phyloP scores from a whole-genome alignment of 345 rosid genomes.

The Camelina laxa region DNA sequence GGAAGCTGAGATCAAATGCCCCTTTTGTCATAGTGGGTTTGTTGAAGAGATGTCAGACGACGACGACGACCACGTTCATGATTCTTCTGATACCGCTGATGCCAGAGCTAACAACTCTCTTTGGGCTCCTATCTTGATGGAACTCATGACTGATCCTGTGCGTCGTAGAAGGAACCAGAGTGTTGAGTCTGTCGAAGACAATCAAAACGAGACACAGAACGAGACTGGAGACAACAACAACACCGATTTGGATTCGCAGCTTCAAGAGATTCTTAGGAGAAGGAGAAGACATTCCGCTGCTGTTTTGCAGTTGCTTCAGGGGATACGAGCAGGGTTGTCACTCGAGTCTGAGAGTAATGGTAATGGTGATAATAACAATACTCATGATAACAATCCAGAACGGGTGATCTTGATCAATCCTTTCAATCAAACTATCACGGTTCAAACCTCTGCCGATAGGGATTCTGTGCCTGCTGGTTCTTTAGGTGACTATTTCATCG shows the following conservation, averaged over 20 bases:
- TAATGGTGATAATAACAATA: conserved; percentile 30
- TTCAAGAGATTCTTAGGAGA: conserved; percentile 63
- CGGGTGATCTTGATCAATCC: conserved; percentile 58
- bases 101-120: conserved; percentile 44
- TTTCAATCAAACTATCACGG: conserved; percentile 50
- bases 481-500: conserved; percentile 76
- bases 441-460: conserved; percentile 60
- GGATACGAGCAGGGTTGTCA: conserved; percentile 64
- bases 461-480: conserved; percentile 50
- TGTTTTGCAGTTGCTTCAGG: conserved; percentile 70
- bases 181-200: conserved; percentile 37
- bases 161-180: conserved; percentile 56
- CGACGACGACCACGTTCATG: not conserved
- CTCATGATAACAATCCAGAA: not conserved
- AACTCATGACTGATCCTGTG: conserved; percentile 60
- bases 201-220: conserved; percentile 28
- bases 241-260: conserved; percentile 58
- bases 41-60: conserved; percentile 54
- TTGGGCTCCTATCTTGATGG: conserved; percentile 85
- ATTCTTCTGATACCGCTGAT: conserved; percentile 42
- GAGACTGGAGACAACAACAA: conserved; percentile 33
- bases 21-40: conserved; percentile 61
- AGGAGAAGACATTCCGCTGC: conserved; percentile 72
- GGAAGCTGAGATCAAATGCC: conserved; percentile 62
- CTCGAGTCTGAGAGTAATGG: conserved; percentile 55